Base-by-base conservation (phyloP, 2,329 filamentous ascomycete genomes). In the Bimuria novae-zelandiae region DNA sequence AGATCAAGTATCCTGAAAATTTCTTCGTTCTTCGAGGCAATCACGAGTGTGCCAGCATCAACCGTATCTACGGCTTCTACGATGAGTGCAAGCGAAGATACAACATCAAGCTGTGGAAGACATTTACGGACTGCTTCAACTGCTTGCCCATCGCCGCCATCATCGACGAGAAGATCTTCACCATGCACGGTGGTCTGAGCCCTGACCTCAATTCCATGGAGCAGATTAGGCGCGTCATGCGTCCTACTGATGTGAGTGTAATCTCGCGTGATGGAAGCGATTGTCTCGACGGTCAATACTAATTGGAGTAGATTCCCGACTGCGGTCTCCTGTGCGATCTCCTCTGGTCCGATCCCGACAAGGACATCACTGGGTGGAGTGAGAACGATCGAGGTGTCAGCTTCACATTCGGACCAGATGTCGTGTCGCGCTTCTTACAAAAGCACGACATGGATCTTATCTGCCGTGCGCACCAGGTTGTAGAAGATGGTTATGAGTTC, bases 391-490 rank as follows among this genome's bases (percentile, higher is more conserved):
- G 94, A 73, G 94, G 94, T 80, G 94, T 99, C 29, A 97, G 92
- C 41, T 99, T 97, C 81, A 97, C 94, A 47, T 99, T 99, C 70
- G 94, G 94, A 4, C 93, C 93, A 17, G 93, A 99, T 68, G 94
- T 99, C 19, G 93, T 99, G 35, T 96, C 92, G 46, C 88, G 93
- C 60, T 99, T 99, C 84, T 79, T 99, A 57, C 92, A 97, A 80
- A 97, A 97, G 80, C 94, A 97, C 76, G 94, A 99, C 79, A 97
- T 99, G 93, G 94, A 99, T 71, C 83, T 99, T 71, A 97, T 99
- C 76, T 99, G 94, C 79, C 90, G 94, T 77, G 94, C 94, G 61
- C 94, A 99, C 78, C 93, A 97, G 79, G 94, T 97, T 60, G 94
- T 99, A 52, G 94, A 99, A 79, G 94, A 99, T 69, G 94, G 94